Evolutionary conservation across 129 eudicot species (phyloP).

Genomic region (Tagetes patula): DNA sequence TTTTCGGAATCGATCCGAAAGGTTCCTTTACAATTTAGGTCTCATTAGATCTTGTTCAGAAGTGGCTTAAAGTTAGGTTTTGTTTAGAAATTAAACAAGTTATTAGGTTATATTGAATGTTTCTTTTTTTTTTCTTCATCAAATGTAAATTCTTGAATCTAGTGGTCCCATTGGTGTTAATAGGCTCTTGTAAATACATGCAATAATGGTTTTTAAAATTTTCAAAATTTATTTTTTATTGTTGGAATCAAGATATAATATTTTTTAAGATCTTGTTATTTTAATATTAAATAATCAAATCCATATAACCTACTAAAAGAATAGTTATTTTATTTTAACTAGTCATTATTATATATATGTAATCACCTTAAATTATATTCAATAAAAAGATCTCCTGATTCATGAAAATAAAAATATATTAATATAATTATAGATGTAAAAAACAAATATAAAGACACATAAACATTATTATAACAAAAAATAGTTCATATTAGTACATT

Average conservation of each 20-base stretch:
- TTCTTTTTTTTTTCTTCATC: neutral
- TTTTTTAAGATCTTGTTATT: neutral
- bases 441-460: neutral
- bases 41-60: conserved; percentile 65
- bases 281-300: neutral
- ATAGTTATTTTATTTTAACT: too few species aligned
- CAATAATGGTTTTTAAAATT: neutral
- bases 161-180: conserved; percentile 4
- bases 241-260: neutral
- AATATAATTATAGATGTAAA: neutral
- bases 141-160: conserved; percentile 26
- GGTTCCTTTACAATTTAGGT: conserved; percentile 74
- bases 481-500: too few species aligned
- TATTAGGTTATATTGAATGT: conserved; percentile 7
- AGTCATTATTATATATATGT: too few species aligned
- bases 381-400: too few species aligned
- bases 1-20: conserved; percentile 63
- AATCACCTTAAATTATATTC: too few species aligned
- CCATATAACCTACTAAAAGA: too few species aligned
- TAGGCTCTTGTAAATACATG: conserved; percentile 14
- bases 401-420: neutral
- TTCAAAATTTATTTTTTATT: neutral
- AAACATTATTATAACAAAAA: too few species aligned
- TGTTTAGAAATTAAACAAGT: neutral
- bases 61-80: conserved; percentile 19